Conservation (phyloP, 1,139 yeast species). For the Debaryomyces coudertii region DNA sequence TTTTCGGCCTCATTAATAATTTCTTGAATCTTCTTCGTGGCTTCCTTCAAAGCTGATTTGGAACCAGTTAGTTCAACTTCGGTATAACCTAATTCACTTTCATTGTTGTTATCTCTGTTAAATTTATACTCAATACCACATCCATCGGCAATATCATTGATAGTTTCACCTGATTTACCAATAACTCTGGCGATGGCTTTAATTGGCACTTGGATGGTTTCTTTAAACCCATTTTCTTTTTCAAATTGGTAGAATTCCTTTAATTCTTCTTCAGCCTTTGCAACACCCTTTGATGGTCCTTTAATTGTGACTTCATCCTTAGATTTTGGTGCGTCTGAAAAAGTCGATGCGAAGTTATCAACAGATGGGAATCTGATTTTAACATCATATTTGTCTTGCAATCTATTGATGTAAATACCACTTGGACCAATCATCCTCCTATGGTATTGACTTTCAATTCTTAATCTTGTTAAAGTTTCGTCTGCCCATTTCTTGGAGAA, state of each 20-base stretch:
- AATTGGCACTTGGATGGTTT: constrained; percentile 65
- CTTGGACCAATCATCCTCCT: constrained; percentile 82
- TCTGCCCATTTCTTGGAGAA: constrained; percentile 83
- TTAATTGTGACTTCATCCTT: constrained; percentile 74
- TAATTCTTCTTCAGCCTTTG: constrained; percentile 84
- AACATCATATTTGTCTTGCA: constrained; percentile 88
- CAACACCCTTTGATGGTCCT: constrained; percentile 92
- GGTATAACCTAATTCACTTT: constrained; percentile 48
- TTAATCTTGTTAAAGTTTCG: constrained; percentile 64
- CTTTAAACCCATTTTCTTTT: constrained; percentile 78
- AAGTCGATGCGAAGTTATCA: constrained; percentile 32
- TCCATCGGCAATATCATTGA: constrained; percentile 81
- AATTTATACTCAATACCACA: constrained; percentile 77
- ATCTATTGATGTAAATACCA: constrained; percentile 80
- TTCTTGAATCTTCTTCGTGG: constrained; percentile 61
- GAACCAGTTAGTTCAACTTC: constrained; percentile 80
- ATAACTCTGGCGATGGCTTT: constrained; percentile 81
- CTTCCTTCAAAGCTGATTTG: constrained; percentile 75
- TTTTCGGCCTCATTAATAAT: constrained; percentile 73
- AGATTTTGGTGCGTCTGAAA: constrained; percentile 40
- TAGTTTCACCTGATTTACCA: constrained; percentile 85
- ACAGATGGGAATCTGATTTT: constrained; percentile 71
- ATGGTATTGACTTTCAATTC: constrained; percentile 78
- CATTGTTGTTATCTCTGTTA: constrained; percentile 48
- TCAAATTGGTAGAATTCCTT: constrained; percentile 84